Conservation (phyloP, 2,329 filamentous ascomycete genomes). For the Colletotrichum brevisporum region DNA sequence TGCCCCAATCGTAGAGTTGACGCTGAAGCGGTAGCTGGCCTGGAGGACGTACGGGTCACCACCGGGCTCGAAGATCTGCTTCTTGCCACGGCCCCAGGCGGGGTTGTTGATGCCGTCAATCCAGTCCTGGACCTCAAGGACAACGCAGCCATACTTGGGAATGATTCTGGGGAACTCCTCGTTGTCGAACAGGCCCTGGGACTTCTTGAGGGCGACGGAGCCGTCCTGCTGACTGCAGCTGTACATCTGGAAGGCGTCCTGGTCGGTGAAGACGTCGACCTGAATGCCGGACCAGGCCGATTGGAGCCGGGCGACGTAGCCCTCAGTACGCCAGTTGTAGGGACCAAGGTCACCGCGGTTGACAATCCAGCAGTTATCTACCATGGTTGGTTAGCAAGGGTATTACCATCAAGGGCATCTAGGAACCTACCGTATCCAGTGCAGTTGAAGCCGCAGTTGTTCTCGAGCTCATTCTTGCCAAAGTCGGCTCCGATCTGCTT, state of each 20-base stretch:
- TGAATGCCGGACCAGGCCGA: conserved; percentile 86
- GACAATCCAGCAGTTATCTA: conserved; percentile 78
- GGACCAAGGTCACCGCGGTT: conserved; percentile 71
- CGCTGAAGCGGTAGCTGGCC: conserved; percentile 72
- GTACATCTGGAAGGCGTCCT: conserved; percentile 91
- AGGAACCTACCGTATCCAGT: conserved; percentile 80
- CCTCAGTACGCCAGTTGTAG: conserved; percentile 74
- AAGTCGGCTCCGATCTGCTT: conserved; percentile 85
- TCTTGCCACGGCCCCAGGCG: conserved; percentile 80
- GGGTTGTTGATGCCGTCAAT: conserved; percentile 96
- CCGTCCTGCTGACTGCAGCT: conserved; percentile 85
- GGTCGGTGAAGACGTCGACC: conserved; percentile 85
- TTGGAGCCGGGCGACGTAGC: conserved; percentile 76
- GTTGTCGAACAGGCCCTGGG: conserved; percentile 74
- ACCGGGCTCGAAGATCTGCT: conserved; percentile 73
- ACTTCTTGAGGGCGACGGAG: conserved; percentile 76
- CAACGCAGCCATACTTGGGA: conserved; percentile 85
- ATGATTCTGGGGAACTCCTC: conserved; percentile 72
- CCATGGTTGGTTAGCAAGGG: conserved; percentile 28
- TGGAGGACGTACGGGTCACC: conserved; percentile 73
- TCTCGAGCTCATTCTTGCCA: conserved; percentile 70
- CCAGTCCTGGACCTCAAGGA: conserved; percentile 93
- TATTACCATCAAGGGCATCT: background rate
- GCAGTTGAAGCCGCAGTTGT: conserved; percentile 86
- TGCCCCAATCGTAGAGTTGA: conserved; percentile 52